Evolutionary conservation across 2,329 filamentous ascomycete genomes (phyloP), one percentile per base, ranked within the genome.

Genomic region (Exophiala oligosperma): DNA sequence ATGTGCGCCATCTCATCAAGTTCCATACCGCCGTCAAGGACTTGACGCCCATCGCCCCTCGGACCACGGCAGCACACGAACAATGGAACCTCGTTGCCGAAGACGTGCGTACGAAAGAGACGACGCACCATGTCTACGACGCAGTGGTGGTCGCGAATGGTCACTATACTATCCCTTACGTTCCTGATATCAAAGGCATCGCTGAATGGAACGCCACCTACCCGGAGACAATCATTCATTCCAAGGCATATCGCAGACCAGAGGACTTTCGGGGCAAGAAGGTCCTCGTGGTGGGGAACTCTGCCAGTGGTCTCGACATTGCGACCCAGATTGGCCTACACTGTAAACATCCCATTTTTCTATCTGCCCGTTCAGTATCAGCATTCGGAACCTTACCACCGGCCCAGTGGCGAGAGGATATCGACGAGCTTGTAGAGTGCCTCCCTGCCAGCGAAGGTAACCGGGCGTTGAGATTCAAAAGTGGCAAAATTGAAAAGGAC

Each of bases 251-350:
- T 70, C 86, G 92, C 41, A 80, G 74, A 0, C 82, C 90, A 0
- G 80, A 84, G 17, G 68, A 76, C 0, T 96, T 87, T 67, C 69
- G 71, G 1, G 80, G 77, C 53, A 89, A 89, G 71, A 95, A 90
- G 72, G 89, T 94, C 9, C 73, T 97, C 4, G 81, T 97, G 0
- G 85, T 97, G 0, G 93, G 93, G 8, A 94, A 91, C 67, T 88
- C 88, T 0, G 89, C 92, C 0, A 96, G 91, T 0, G 93, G 91
- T 0, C 75, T 91, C 14, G 93, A 97, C 68, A 91, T 97, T 66
- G 87, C 88, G 14, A 76, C 80, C 1, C 93, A 97, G 70, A 88
- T 97, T 66, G 83, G 81, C 50, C 69, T 76, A 4, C 79, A 85
- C 37, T 86, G 84, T 69, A 73, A 77, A 61, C 74, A 74, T 1